phyloP scores from a whole-genome alignment of 139 green algal genomes.

The Micractinium conductrix region DNA sequence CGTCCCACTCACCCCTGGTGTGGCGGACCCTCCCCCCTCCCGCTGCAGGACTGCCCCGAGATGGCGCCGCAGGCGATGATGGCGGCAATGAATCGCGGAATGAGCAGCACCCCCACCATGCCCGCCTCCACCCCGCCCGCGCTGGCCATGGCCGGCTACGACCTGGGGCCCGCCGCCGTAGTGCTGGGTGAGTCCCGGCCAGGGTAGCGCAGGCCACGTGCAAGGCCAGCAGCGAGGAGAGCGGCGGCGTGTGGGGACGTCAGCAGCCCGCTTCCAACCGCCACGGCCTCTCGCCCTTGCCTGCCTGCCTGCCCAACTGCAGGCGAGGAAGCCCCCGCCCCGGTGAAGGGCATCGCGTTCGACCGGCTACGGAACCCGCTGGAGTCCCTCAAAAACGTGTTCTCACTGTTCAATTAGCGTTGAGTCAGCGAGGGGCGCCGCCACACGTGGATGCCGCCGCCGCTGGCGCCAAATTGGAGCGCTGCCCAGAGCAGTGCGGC shows the following conservation, averaged over 20 bases:
- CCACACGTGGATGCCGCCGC: too few species aligned
- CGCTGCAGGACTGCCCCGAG: slow-evolving; percentile 18
- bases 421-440: too few species aligned
- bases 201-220: neutral
- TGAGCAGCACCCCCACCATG: neutral
- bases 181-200: neutral
- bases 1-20: neutral
- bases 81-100: slow-evolving; percentile 12
- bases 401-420: slow-evolving; percentile 4
- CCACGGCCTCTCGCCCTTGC: too few species aligned
- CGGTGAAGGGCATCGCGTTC: slow-evolving; percentile 1
- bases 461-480: too few species aligned
- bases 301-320: too few species aligned
- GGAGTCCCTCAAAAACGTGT: neutral
- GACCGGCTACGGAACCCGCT: slow-evolving; percentile 17
- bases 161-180: neutral
- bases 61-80: slow-evolving; percentile 6
- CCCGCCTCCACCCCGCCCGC: neutral
- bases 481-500: too few species aligned
- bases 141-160: slow-evolving; percentile 20
- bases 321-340: neutral
- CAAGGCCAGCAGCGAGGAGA: neutral
- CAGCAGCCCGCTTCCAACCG: too few species aligned
- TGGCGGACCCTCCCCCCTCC: too few species aligned
- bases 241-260: too few species aligned